A percentile compares a stretch with the other conserved stretches of the same genome.
Evolutionary conservation across 805 yeast genomes (phyloP).

Genomic region (Hanseniaspora clermontiae): DNA sequence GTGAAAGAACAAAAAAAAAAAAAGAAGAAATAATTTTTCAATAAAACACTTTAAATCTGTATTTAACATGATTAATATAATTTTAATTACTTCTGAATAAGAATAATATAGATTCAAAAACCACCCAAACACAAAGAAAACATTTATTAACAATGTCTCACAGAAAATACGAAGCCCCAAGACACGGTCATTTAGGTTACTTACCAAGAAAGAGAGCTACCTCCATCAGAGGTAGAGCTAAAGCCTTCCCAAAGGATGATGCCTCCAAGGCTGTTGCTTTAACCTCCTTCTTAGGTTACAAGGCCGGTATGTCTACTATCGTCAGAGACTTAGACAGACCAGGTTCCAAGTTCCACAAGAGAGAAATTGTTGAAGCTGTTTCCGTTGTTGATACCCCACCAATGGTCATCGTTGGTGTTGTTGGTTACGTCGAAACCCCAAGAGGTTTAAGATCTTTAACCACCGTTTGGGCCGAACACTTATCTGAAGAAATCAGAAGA

Average conservation of each 20-base stretch:
- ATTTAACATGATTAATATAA: too few species aligned
- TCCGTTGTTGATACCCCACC: slow-evolving; percentile 99
- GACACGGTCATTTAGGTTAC: slow-evolving; percentile 99
- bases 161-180: slow-evolving; percentile 99
- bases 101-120: too few species aligned
- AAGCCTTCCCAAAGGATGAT: slow-evolving; percentile 98
- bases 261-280: slow-evolving; percentile 94
- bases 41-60: not conserved
- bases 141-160: slow-evolving; percentile 65
- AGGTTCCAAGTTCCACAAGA: slow-evolving; percentile 99
- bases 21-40: not conserved
- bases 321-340: slow-evolving; percentile 99
- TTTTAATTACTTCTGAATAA: too few species aligned
- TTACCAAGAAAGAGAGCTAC: slow-evolving; percentile 99
- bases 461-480: slow-evolving; percentile 99
- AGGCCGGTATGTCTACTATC: slow-evolving; percentile 99
- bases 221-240: slow-evolving; percentile 95
- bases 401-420: slow-evolving; percentile 97
- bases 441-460: slow-evolving; percentile 99
- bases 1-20: not conserved
- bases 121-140: slow-evolving; percentile 20
- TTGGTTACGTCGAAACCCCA: slow-evolving; percentile 99
- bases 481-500: slow-evolving; percentile 97
- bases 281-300: slow-evolving; percentile 99
- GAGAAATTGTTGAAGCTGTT: slow-evolving; percentile 99